phyloP scores from a whole-genome alignment of 139 green algal genomes.

The Astrephomene gubernaculifera region DNA sequence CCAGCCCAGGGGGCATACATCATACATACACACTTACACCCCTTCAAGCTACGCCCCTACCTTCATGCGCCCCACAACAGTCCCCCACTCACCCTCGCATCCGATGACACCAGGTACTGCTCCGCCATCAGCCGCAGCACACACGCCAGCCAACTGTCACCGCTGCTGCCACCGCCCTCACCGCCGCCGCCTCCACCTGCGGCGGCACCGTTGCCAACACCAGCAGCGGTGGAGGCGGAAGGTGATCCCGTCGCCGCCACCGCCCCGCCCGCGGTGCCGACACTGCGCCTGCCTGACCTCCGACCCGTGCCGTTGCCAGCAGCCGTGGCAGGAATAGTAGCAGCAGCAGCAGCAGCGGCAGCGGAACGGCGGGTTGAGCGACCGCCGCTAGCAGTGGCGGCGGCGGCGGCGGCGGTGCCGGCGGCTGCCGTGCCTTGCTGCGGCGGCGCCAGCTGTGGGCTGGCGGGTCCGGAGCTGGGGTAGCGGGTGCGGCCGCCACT shows the following conservation, averaged over 20 bases:
- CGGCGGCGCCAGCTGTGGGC: neutral
- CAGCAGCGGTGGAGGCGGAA: neutral
- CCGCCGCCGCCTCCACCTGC: neutral
- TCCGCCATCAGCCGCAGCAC: conserved; percentile 33
- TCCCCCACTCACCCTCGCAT: conserved; percentile 4
- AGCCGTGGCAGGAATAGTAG: neutral
- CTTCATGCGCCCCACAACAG: too few species aligned
- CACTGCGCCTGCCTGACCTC: neutral
- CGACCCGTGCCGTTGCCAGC: neutral
- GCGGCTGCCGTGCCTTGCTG: neutral
- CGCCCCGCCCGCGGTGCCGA: neutral
- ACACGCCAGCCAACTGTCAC: neutral
- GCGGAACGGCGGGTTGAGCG: neutral
- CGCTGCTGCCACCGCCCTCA: neutral
- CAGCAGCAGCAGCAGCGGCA: neutral
- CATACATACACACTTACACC: too few species aligned
- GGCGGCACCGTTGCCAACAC: neutral
- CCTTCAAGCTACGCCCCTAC: too few species aligned
- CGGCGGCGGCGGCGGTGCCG: neutral
- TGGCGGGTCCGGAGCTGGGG: neutral
- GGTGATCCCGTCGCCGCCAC: neutral
- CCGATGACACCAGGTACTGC: conserved; percentile 15
- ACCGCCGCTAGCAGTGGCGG: neutral
- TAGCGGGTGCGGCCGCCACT: neutral
- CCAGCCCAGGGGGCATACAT: too few species aligned